Evolutionary conservation across 108 stramenopile genomes (phyloP).

Genomic region (Conticribra weissflogii): DNA sequence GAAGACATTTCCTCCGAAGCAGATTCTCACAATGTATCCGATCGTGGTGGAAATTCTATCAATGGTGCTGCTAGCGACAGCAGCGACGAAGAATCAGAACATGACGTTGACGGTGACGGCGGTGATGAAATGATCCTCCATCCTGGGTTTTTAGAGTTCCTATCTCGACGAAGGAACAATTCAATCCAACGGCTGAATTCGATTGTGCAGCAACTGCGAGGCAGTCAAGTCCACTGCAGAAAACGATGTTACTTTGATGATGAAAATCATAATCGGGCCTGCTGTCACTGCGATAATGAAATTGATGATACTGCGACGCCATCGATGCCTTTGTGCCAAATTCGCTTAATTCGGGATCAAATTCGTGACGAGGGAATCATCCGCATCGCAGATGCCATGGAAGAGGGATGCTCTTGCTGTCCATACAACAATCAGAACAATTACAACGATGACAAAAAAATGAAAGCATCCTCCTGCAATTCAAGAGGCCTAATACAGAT

Average conservation of each 20-base stretch:
- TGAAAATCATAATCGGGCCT: not conserved
- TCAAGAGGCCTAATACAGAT: too few species aligned
- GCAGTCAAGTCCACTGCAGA: not conserved
- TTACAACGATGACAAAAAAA: not conserved
- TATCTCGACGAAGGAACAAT: not conserved
- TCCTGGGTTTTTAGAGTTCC: slow-evolving; percentile 6
- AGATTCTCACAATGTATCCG: too few species aligned
- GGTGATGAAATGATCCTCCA: not conserved
- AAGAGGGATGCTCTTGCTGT: not conserved
- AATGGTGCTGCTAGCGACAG: not conserved
- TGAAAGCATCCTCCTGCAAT: not conserved
- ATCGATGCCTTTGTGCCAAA: not conserved
- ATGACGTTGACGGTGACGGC: slow-evolving; percentile 3
- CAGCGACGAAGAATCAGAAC: not conserved
- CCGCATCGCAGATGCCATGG: slow-evolving; percentile 2
- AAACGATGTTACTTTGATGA: not conserved
- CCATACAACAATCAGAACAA: not conserved
- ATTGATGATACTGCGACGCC: not conserved
- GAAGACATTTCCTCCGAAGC: too few species aligned
- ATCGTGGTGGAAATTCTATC: too few species aligned
- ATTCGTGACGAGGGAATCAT: not conserved
- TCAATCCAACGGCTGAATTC: not conserved
- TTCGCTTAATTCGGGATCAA: not conserved
- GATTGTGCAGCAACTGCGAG: slow-evolving; percentile 1
- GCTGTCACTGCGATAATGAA: not conserved